These are phyloP conservation scores for Aspergillus brunneoviolaceus DNA, from an alignment of 2,329 filamentous ascomycete species.

Conservation along the genomic window DNA sequence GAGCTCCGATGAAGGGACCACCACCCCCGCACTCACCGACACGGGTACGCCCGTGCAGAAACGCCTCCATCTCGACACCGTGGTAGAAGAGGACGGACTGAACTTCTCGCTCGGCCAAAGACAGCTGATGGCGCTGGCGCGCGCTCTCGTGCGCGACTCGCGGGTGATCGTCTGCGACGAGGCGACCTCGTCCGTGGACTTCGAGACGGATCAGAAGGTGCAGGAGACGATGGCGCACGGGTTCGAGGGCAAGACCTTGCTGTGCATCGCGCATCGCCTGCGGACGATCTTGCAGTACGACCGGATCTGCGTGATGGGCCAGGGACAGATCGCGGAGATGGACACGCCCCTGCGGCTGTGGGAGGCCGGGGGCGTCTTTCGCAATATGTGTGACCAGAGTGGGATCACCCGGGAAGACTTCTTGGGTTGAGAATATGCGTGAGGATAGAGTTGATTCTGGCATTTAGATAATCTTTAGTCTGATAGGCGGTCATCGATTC, in stretches of 20 bases:
- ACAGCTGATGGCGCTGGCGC: slow-evolving; percentile 90
- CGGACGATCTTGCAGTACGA: slow-evolving; percentile 94
- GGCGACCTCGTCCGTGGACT: slow-evolving; percentile 88
- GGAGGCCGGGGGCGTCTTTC: slow-evolving; percentile 74
- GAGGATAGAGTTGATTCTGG: no score
- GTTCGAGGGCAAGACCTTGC: slow-evolving; percentile 80
- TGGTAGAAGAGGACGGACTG: slow-evolving; percentile 89
- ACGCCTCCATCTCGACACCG: slow-evolving; percentile 62
- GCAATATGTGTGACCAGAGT: slow-evolving; percentile 84
- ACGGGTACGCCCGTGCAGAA: not conserved
- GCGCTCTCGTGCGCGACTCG: slow-evolving; percentile 80
- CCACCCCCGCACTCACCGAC: not conserved
- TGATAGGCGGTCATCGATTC: no score
- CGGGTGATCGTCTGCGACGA: slow-evolving; percentile 98
- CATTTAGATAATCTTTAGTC: no score
- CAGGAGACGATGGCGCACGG: slow-evolving; percentile 81
- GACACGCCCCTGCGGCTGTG: slow-evolving; percentile 74
- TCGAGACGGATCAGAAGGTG: slow-evolving; percentile 94
- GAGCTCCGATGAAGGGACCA: slow-evolving; percentile 36
- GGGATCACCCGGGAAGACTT: slow-evolving; percentile 60
- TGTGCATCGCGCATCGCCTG: slow-evolving; percentile 90
- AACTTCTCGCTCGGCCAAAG: slow-evolving; percentile 96
- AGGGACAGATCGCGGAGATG: slow-evolving; percentile 81
- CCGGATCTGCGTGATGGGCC: slow-evolving; percentile 94
- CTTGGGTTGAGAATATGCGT: not conserved